Evolutionary conservation across 1,284 basidiomycete species (phyloP), one percentile per base, ranked within the genome.

Genomic region (Porodaedalea pini): DNA sequence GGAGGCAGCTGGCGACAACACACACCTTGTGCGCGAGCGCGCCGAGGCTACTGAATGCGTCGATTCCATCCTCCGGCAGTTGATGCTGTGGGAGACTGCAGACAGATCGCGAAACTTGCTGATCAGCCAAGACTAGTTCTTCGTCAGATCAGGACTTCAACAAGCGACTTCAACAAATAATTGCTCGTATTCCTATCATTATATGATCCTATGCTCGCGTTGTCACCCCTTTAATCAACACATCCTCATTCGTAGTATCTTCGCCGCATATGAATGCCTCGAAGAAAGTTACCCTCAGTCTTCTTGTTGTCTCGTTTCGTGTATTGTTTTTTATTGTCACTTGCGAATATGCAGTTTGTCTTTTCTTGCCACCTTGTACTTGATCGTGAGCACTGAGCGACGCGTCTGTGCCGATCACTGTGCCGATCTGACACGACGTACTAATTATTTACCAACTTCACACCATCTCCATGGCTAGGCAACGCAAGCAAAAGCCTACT

Each of bases 1-100:
- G 82, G 82, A 84, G 66, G 75, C 73, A 19, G 67, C 72, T 3
- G 71, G 71, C 47, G 79, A 83, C 59, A 75, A 76, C 65, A 75
- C 76, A 13, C 65, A 67, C 27, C 79, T 82, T 64, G 65, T 74
- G 21, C 66, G 60, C 49, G 71, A 71, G 11, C 75, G 79, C 29
- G 63, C 67, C n/a, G 68, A 73, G 29, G 69, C 78, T 29, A 68
- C 79, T 53, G 66, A 71, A 19, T 29, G 37, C 44, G 37, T 62
- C 47, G 41, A 52, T 10, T 23, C 19, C 7, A 53, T 58, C 11
- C 51, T 58, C 15, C n/a, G 17, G 6, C 56, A 58, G 27, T 17
- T 58, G 36, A 17, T 29, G 10, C 39, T 58, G n/a, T 58, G 56
- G 56, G 56, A 57, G 13, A 27, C 10, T 5, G 51, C 51, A 31